Evolutionary conservation across 2,329 filamentous ascomycete genomes (phyloP).

Genomic region (Ophiostoma populinum): DNA sequence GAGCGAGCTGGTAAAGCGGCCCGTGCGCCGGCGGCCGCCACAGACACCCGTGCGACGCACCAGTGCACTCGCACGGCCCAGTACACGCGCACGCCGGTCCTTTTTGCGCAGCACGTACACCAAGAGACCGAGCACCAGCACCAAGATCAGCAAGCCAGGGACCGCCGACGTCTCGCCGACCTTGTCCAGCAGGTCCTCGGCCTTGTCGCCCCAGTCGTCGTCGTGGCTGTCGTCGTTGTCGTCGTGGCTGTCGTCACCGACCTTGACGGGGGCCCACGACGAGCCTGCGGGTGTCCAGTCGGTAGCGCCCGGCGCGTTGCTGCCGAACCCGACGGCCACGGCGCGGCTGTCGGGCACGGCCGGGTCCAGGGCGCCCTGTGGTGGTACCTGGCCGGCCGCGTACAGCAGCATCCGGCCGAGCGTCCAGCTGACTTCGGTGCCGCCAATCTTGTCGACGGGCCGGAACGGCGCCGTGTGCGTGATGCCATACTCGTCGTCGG

Average conservation of each 20-base stretch:
- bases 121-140: constrained; percentile 52
- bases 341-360: constrained; percentile 19
- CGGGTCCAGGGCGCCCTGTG: constrained; percentile 22
- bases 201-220: constrained; percentile 35
- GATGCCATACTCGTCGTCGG: constrained; percentile 47
- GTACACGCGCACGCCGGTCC: constrained; percentile 49
- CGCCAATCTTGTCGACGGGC: constrained; percentile 80
- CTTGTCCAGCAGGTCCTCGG: constrained; percentile 44
- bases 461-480: constrained; percentile 76
- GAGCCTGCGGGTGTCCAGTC: constrained; percentile 79
- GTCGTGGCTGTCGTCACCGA: constrained; percentile 36
- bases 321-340: constrained; percentile 81
- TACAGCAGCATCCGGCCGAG: constrained; percentile 93
- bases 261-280: constrained; percentile 22
- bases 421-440: constrained; percentile 91
- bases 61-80: constrained; percentile 30
- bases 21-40: constrained; percentile 26
- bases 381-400: constrained; percentile 71
- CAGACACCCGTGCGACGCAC: constrained; percentile 25
- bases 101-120: constrained; percentile 63
- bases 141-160: constrained; percentile 59
- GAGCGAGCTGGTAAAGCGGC: constrained; percentile 4
- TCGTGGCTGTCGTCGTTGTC: constrained; percentile 36
- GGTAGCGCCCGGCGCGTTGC: constrained; percentile 45
- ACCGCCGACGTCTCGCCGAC: constrained; percentile 52